Base-by-base conservation (phyloP, 106 monocot genomes). In the Phalaenopsis equestris region DNA sequence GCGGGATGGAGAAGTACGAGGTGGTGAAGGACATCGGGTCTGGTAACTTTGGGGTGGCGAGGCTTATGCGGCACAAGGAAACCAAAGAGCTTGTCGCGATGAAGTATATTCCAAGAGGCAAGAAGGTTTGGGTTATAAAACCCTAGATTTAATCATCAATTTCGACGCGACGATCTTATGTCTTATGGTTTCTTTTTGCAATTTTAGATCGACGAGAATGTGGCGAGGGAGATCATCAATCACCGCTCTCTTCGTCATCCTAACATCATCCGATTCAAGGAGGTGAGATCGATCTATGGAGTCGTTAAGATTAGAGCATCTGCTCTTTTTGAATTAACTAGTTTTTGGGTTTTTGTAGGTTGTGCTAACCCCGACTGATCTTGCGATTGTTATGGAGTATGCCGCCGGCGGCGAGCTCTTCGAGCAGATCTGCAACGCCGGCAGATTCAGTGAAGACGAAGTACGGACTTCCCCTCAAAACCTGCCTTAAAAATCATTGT, bases 11-110 rank as follows among this genome's bases (percentile, higher is more conserved):
- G 37, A 92, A 86, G 81, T 94, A 91, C 85, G 91, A 94, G 82
- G 75, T 86, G 24, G 88, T 90, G 57, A 81, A 83, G 70, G 87
- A 82, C 46, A 82, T 98, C 56, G 98, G 98, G 10, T 86, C 98
- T 18, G 98, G 98, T 24, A 98, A 98, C 81, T 98, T 94, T 82
- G 94, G 92, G 21, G 94, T 98, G 5, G 98, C 98, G 21, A 81
- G 92, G 84, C 67, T 99, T 80, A 94, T 99, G 98, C 76, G 94
- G 78, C 88, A 99, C 87, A 99, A 91, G 85, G 92, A 88, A 79
- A 99, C 98, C 77, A 93, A 87, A 67, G 98, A 99, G 84, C 88
- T 95, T 65, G 98, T 99, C 68, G 98, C 98, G 87, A 91, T 99
- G 93, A 99, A 99, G 84, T 95, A 94, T 83, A 92, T 98, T 67